A percentile compares a stretch with the other conserved stretches of the same genome.
Evolutionary conservation across 2,329 filamentous ascomycete genomes (phyloP).

Genomic region (Trichoderma aggressivum): DNA sequence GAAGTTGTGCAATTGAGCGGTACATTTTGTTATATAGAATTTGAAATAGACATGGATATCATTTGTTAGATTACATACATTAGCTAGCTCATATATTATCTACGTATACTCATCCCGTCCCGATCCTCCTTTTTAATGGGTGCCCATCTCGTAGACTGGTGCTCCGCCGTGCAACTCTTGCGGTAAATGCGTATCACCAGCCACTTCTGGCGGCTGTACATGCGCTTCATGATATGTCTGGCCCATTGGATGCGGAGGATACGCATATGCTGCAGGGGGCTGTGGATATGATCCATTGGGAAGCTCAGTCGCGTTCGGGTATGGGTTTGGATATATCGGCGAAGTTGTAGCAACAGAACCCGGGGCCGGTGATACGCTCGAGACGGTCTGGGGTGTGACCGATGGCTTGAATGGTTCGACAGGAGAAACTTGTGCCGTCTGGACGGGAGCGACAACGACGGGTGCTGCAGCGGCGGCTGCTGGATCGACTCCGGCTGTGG

Average conservation of each 20-base stretch:
- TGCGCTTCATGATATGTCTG: conserved; percentile 4
- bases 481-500: background rate
- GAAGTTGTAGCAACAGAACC: background rate
- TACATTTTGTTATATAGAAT: background rate
- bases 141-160: conserved; percentile 5
- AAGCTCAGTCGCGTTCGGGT: background rate
- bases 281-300: background rate
- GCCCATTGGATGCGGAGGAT: background rate
- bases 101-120: background rate
- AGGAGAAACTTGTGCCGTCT: background rate
- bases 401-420: background rate
- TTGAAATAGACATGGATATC: conserved; percentile 9
- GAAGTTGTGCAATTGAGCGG: background rate
- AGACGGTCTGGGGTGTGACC: background rate
- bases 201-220: background rate
- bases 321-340: background rate
- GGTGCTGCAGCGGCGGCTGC: background rate
- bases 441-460: background rate
- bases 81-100: background rate
- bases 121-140: background rate
- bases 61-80: conserved; percentile 1
- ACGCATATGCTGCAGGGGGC: background rate
- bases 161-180: conserved; percentile 9
- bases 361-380: background rate
- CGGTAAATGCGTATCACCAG: background rate